These are phyloP conservation scores for Volutella citrinella DNA, from an alignment of 2,329 filamentous ascomycete species.

Conservation along the genomic window DNA sequence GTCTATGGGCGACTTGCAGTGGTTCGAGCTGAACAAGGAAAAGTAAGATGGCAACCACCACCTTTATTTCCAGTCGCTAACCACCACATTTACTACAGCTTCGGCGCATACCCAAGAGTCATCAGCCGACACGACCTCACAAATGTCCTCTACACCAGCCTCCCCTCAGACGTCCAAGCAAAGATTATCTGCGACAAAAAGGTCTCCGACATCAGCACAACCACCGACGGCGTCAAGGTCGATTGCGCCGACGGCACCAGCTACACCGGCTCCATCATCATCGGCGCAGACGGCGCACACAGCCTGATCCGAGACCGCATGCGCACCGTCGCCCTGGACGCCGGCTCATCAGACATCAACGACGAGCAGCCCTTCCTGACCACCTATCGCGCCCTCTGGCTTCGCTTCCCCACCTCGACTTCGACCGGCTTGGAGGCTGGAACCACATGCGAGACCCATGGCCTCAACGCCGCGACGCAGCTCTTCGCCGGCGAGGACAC, in stretches of 20 bases:
- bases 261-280: constrained; percentile 33
- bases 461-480: constrained; percentile 12
- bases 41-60: constrained; percentile 15
- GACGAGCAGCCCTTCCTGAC: constrained; percentile 29
- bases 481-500: constrained; percentile 16
- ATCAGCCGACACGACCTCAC: constrained; percentile 36
- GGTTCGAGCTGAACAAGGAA: constrained; percentile 20
- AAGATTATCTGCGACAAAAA: constrained; percentile 27
- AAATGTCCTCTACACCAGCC: constrained; percentile 27
- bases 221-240: constrained; percentile 24
- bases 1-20: constrained; percentile 20
- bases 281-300: constrained; percentile 43
- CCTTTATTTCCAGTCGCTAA: neutral
- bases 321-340: constrained; percentile 26
- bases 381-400: constrained; percentile 32
- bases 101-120: constrained; percentile 24
- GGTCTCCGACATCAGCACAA: constrained; percentile 19
- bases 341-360: constrained; percentile 14
- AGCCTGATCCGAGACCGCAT: constrained; percentile 34
- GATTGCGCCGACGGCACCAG: constrained; percentile 30
- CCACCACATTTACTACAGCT: constrained; percentile 12
- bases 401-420: constrained; percentile 25
- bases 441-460: constrained; percentile 29
- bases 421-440: constrained; percentile 16
- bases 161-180: constrained; percentile 22